Base-by-base conservation (phyloP, 208 protist genomes). In the Jaenimonas drosophilae region DNA sequence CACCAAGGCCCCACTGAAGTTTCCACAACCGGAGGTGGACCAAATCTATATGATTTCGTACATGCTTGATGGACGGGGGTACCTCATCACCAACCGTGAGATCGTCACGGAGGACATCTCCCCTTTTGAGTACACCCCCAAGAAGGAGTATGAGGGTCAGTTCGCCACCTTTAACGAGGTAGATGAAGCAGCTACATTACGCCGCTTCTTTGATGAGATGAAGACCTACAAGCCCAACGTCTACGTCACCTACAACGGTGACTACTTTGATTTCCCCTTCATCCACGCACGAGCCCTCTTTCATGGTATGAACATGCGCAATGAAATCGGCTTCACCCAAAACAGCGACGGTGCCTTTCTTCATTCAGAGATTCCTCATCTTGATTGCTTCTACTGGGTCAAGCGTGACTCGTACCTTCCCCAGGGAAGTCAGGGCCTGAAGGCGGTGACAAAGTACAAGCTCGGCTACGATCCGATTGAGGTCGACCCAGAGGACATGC, bases 41-140 rank as follows among this genome's bases (percentile, higher is more conserved):
- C 68, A 90, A 50, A 97, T 99, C 30, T 99, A 99, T 80, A 99
- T 99, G 97, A 99, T 99, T 45, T 99, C 99, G 2, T 99, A 99
- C 77, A 99, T 99, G 97, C 49, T 99, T 4, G 97, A 99, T 64
- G 87, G 91, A 0, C 79, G 98, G 39, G 98, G 97, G 30, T 98
- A 96, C 64, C 69, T 99, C 7, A 99, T 99, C 55, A 65, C 98
- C 32, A 99, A 99, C 72, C 60, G 97, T 38, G 84, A 98, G 42
- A 97, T 99, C 57, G 97, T 99, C 2, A 73, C 86, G 6, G 84
- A 83, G 49, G 97, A 99, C 71, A 99, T 99, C 51, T 64, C 96
- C 25, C 67, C 96, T 33, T 99, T 99, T 69, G 97, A 99, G 66
- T 99, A 99, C 76, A 99, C 95, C 0, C 98, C 98, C 1, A 98